A percentile compares a stretch with the other conserved stretches of the same genome.
These are phyloP conservation scores for Wallacemonas sp. DNA, from an alignment of 208 protist species.

Conservation along the genomic window DNA sequence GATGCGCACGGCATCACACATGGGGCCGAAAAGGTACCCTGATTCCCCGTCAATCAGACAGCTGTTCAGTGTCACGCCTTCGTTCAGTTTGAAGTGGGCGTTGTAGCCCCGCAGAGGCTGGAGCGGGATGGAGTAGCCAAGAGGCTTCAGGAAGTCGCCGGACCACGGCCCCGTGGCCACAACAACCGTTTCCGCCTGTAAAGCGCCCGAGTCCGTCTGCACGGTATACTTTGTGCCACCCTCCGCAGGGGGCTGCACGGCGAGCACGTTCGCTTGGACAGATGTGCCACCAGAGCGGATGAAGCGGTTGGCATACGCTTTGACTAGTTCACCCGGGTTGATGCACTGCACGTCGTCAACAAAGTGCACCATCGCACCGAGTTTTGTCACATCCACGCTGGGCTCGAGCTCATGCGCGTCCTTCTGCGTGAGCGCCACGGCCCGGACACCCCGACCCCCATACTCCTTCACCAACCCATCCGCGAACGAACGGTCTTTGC, in stretches of 20 bases:
- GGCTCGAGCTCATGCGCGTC: conserved; percentile 16
- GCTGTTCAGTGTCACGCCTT: conserved; percentile 13
- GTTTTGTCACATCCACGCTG: conserved; percentile 8
- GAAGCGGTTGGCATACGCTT: conserved; percentile 22
- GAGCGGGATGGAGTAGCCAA: conserved; percentile 29
- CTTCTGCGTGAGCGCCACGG: conserved; percentile 1
- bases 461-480: conserved; percentile 9
- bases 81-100: conserved; percentile 25
- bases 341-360: conserved; percentile 15
- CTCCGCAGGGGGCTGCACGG: background rate
- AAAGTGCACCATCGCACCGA: conserved; percentile 21
- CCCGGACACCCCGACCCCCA: background rate
- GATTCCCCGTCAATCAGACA: conserved; percentile 28
- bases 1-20: conserved; percentile 21
- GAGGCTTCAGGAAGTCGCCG: conserved; percentile 13
- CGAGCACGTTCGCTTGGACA: conserved; percentile 15
- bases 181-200: conserved; percentile 21
- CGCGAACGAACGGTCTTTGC: conserved; percentile 1
- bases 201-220: conserved; percentile 1
- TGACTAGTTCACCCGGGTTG: conserved; percentile 23
- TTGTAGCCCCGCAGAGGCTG: conserved; percentile 34
- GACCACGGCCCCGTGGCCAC: conserved; percentile 29
- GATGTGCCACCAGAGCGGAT: conserved; percentile 18
- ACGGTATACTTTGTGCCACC: background rate
- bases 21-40: conserved; percentile 21